Conservation (phyloP, 2,329 filamentous ascomycete species). For the Fusarium protoensiforme region DNA sequence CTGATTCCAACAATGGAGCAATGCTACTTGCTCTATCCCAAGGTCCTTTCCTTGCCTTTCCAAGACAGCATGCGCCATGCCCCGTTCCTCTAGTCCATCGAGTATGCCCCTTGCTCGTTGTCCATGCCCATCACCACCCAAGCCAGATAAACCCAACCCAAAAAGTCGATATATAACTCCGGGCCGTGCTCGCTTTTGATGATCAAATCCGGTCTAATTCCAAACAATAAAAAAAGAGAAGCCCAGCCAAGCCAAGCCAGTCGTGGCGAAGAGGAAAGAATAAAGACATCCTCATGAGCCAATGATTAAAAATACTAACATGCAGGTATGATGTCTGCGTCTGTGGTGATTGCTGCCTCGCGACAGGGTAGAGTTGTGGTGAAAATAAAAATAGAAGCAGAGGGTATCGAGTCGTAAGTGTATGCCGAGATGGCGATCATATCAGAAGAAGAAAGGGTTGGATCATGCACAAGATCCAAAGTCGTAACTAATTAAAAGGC, state of each 20-base stretch:
- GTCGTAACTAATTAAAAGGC: slow-evolving; percentile 32
- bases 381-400: slow-evolving; percentile 8
- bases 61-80: background rate
- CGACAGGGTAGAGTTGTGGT: background rate
- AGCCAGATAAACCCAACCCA: slow-evolving; percentile 11
- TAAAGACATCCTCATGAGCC: background rate
- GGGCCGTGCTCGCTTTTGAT: slow-evolving; percentile 34
- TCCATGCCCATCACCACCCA: background rate
- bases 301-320: slow-evolving; percentile 27
- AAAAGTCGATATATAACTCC: slow-evolving; percentile 36
- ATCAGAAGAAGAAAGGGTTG: slow-evolving; percentile 22
- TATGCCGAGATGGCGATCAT: slow-evolving; percentile 30
- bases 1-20: background rate
- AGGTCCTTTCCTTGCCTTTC: background rate
- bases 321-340: slow-evolving; percentile 12
- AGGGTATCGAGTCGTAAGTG: slow-evolving; percentile 45
- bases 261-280: slow-evolving; percentile 7
- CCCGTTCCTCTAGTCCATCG: background rate
- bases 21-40: background rate
- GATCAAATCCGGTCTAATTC: slow-evolving; percentile 21
- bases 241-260: background rate
- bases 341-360: background rate
- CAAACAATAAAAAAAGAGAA: background rate
- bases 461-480: slow-evolving; percentile 18
- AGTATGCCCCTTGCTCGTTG: background rate